Evolutionary conservation across 2,329 filamentous ascomycete genomes (phyloP), one percentile per base, ranked within the genome.

Genomic region (Ceratocystis huliohia): DNA sequence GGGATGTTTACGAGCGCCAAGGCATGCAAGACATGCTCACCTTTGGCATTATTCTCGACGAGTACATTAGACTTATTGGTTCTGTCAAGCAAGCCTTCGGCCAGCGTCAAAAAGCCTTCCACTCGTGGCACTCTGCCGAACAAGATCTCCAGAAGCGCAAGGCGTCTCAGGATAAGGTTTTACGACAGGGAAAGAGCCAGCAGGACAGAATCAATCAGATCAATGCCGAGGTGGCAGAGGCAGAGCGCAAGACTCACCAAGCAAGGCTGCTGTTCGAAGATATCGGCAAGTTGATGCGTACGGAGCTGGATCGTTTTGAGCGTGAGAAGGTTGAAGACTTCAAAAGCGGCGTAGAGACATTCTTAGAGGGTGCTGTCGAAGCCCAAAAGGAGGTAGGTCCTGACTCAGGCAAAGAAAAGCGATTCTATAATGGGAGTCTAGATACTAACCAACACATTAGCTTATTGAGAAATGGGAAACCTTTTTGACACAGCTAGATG

Each of bases 291-390:
- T 78, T 96, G 73, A 94, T 99, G 91, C 85, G 91, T 68, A 82
- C 82, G 45, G 94, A 99, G 76, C 80, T 99, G 70, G 94, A 97
- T 72, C 83, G 92, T 20, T 99, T 99, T 73, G 94, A 99, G 78
- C 84, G 84, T 72, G 94, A 99, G 77, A 99, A 99, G 80, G 94
- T 99, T 2, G 94, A 99, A 74, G 94, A 99, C 74, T 99, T 99
- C 76, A 99, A 99, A 81, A 94, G 89, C 69, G 93, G 92, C 0
- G 92, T 99, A 1, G 94, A 99, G 79, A 99, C 94, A 1, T 99
- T 96, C 77, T 77, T 99, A 71, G 94, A 99, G 79, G 92, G 94
- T 73, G 91, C 94, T 2, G 91, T 99, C 3, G 94, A 99, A 77
- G 94, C 93, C 66, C 94, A 99, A 78, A 99, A 99, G 78, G 94